Evolutionary conservation across 2,329 filamentous ascomycete genomes (phyloP), one percentile per base, ranked within the genome.

Genomic region (Juglanconis juglandina): DNA sequence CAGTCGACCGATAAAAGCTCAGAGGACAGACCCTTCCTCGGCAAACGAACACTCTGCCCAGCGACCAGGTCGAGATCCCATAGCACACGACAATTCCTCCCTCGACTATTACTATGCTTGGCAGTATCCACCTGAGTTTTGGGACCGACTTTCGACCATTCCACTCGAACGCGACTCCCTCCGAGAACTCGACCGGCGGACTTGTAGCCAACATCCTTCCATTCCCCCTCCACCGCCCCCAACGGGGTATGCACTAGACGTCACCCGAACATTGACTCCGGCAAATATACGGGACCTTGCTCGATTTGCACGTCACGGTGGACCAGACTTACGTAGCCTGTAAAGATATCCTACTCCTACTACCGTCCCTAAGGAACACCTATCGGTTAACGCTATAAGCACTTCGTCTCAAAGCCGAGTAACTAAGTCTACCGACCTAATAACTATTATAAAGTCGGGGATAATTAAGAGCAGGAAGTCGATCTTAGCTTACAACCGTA

Each of bases 401-500:
- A 44, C 63, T 4, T 61, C 62, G 41, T 64, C 55, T 53, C 61
- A 46, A 61, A 65, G 44, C 58, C 42, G 47, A 53, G 53, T 50
- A 52, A 53, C 60, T 24, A 55, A 64, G 57, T 60, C 64, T 49
- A 65, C 56, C 34, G 65, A 63, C 35, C 64, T 58, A 53, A 66
- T 60, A 32, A 66, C 63, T 17, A 2, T 17, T 17, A 17, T 2
- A 17, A 17, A 17, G 17, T 17, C 17, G 17, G 17, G 17, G 17
- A 37, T 30, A 10, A 64, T 42, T 49, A 70, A 55, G 35, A 72
- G 60, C 7, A 68, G 65, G 47, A 70, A 60, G 56, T 68, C 66
- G 37, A 65, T 65, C 47, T 59, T 66, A 2, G 17, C 17, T 17
- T 76, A 76, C 63, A 63, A 72, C 64, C 65, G 66, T 48, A 64